Conservation (phyloP, 768 basidiomycete species). For the Termitomyces sp. region DNA sequence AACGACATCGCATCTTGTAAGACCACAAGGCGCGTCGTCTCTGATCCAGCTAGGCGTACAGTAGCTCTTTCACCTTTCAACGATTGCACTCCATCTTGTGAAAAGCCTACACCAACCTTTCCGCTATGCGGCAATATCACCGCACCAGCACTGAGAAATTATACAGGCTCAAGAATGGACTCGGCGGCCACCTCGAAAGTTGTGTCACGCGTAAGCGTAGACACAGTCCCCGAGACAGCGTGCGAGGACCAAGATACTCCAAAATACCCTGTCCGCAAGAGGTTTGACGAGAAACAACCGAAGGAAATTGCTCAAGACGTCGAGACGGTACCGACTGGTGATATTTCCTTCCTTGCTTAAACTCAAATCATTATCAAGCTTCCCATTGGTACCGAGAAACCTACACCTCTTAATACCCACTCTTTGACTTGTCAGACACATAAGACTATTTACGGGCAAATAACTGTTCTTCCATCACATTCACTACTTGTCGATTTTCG, state of each 20-base stretch:
- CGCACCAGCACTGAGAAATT: neutral
- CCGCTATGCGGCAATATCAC: constrained; percentile 1
- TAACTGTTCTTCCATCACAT: constrained; percentile 44
- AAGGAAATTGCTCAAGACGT: neutral
- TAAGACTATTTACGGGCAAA: constrained; percentile 40
- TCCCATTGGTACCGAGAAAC: constrained; percentile 31
- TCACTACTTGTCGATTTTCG: constrained; percentile 51
- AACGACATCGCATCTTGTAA: constrained; percentile 13
- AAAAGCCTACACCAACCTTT: neutral
- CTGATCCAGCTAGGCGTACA: constrained; percentile 20
- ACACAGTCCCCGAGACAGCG: neutral
- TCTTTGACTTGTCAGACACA: constrained; percentile 33
- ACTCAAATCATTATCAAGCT: constrained; percentile 4
- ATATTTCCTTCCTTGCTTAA: neutral
- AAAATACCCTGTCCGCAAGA: neutral
- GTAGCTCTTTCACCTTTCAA: neutral
- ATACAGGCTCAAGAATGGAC: neutral
- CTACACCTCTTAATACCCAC: constrained; percentile 29
- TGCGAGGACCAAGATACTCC: neutral
- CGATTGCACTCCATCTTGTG: neutral
- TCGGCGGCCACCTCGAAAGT: neutral
- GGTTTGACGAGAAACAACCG: neutral
- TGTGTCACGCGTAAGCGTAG: neutral
- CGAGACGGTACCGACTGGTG: neutral
- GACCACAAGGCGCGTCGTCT: constrained; percentile 23